A percentile compares a stretch with the other conserved stretches of the same genome.
Evolutionary conservation across 805 yeast genomes (phyloP).

Genomic region (Ogataea pilisensis): DNA sequence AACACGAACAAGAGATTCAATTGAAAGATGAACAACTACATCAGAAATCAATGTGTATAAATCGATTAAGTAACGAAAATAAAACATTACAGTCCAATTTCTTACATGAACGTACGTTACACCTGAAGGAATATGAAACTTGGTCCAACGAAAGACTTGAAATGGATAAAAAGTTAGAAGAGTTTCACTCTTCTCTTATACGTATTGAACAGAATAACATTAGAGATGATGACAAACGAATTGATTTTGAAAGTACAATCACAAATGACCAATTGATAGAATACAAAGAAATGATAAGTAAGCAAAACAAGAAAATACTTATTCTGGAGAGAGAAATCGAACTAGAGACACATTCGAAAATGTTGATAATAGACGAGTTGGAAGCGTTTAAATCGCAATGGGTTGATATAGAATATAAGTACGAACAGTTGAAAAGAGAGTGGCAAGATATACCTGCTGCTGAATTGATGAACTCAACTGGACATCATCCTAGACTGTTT

Average conservation of each 20-base stretch:
- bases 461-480: background rate
- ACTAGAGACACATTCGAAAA: slow-evolving; percentile 48
- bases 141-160: slow-evolving; percentile 26
- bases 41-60: slow-evolving; percentile 21
- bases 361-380: slow-evolving; percentile 50
- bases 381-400: slow-evolving; percentile 42
- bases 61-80: slow-evolving; percentile 26
- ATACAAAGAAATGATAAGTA: slow-evolving; percentile 19
- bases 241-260: too few relatives aligned
- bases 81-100: slow-evolving; percentile 23
- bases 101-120: slow-evolving; percentile 24
- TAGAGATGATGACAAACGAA: too few relatives aligned
- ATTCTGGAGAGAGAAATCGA: slow-evolving; percentile 48
- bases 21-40: slow-evolving; percentile 27
- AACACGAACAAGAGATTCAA: slow-evolving; percentile 31
- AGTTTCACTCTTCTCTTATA: slow-evolving; percentile 18
- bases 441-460: slow-evolving; percentile 24
- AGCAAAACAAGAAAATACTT: slow-evolving; percentile 26
- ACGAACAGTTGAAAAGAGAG: slow-evolving; percentile 27
- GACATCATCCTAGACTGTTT: slow-evolving; percentile 3
- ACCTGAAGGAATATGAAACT: slow-evolving; percentile 28
- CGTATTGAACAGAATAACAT: too few relatives aligned
- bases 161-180: slow-evolving; percentile 25
- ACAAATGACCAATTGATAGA: background rate
- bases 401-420: slow-evolving; percentile 24